These are phyloP conservation scores for Lipomyces kockii DNA, from an alignment of 805 yeast genomes.

Conservation along the genomic window DNA sequence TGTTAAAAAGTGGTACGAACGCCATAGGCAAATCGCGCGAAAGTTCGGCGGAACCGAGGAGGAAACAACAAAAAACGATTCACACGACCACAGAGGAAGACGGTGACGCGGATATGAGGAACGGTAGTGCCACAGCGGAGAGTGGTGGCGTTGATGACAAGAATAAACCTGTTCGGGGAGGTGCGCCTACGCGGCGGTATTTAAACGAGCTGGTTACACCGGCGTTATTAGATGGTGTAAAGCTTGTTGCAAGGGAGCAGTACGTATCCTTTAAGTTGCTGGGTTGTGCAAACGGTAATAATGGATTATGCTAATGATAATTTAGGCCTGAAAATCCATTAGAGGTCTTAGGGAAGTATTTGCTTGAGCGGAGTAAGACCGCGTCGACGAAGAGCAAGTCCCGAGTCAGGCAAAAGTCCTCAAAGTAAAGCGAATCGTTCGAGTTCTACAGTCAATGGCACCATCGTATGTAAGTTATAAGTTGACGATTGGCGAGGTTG, in stretches of 20 bases:
- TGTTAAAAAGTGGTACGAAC: background rate
- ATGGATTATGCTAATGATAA: background rate
- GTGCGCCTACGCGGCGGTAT: slow-evolving; percentile 72
- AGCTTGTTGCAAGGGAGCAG: slow-evolving; percentile 55
- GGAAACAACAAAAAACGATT: background rate
- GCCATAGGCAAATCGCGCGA: background rate
- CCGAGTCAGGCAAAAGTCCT: background rate
- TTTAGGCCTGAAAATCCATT: slow-evolving; percentile 40
- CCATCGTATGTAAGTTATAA: background rate
- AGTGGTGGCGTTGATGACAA: background rate
- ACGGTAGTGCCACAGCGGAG: background rate
- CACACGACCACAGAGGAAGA: background rate
- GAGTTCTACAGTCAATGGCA: background rate
- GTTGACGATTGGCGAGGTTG: background rate
- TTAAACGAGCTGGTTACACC: slow-evolving; percentile 67
- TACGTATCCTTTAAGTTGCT: slow-evolving; percentile 9
- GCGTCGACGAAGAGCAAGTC: background rate
- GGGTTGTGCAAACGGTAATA: background rate
- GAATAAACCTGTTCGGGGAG: slow-evolving; percentile 52
- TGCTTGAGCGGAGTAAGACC: slow-evolving; percentile 31
- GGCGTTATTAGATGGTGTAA: slow-evolving; percentile 66
- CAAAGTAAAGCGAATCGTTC: background rate
- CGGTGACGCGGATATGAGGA: background rate
- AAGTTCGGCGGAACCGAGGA: background rate
- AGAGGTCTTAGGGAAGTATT: slow-evolving; percentile 32